Evolutionary conservation across 768 basidiomycete species (phyloP).

Genomic region (Harrya chromipes): DNA sequence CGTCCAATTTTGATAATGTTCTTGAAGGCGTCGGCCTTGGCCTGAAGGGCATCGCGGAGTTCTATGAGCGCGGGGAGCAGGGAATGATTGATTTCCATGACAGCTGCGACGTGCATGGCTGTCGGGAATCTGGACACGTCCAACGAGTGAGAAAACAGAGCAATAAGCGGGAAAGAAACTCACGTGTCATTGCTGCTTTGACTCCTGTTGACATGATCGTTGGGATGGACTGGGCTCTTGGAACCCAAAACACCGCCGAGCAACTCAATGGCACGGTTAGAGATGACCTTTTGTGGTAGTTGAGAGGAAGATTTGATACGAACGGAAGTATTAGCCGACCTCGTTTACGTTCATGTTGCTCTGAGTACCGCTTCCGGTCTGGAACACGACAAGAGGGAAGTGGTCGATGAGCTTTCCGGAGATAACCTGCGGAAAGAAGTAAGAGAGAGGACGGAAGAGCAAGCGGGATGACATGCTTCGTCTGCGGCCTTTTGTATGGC

Average conservation of each 20-base stretch:
- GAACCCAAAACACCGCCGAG: constrained; percentile 94
- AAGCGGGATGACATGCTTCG: constrained; percentile 54
- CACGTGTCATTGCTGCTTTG: constrained; percentile 99
- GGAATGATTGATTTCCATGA: constrained; percentile 75
- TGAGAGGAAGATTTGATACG: not conserved
- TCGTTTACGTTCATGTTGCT: constrained; percentile 99
- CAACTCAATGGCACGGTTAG: constrained; percentile 96
- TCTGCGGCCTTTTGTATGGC: constrained; percentile 94
- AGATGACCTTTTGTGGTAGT: constrained; percentile 68
- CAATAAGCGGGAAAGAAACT: constrained; percentile 26
- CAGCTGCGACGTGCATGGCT: constrained; percentile 97
- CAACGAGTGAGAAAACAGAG: not conserved
- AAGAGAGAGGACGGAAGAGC: not conserved
- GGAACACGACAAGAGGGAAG: constrained; percentile 98
- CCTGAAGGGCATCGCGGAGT: constrained; percentile 79
- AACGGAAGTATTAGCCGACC: constrained; percentile 38
- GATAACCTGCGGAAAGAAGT: constrained; percentile 65
- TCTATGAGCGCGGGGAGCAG: constrained; percentile 84
- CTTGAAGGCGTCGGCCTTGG: constrained; percentile 80
- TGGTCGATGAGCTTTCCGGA: constrained; percentile 91
- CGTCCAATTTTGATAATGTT: constrained; percentile 98
- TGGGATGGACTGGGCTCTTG: constrained; percentile 97
- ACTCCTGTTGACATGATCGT: constrained; percentile 99
- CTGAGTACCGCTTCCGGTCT: constrained; percentile 98
- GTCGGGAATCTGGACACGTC: constrained; percentile 79